Evolutionary conservation across 2,329 filamentous ascomycete genomes (phyloP), one percentile per base, ranked within the genome.

Genomic region (Gnomoniopsis sp.): DNA sequence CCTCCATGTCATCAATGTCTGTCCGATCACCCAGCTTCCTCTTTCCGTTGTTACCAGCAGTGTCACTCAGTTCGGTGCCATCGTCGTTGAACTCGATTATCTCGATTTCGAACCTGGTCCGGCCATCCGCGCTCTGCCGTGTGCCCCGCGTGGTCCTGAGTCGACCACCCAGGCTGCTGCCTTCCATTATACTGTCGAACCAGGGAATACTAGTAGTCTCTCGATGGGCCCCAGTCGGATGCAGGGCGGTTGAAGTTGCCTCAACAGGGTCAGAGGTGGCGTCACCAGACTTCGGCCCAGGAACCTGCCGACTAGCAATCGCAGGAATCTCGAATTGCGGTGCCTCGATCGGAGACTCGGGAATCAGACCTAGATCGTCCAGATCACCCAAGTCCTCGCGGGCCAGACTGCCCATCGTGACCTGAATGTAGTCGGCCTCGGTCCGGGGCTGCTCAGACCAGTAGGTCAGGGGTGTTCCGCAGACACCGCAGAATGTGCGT

Each of bases 401-500:
- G 41, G 84, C 70, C 55, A 97, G 77, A 65, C 88, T 93, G 6
- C 90, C 90, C n/a, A 96, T 77, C 0, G 91, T 89, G 58, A 96
- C 77, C 60, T 86, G 87, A 75, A 97, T 91, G 69, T 84, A 93
- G 8, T 92, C 86, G 14, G 88, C 88, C 70, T 95, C 90, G 53
- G 79, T 79, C 1, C 73, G 76, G 0, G 89, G 88, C 23, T 84
- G 74, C 71, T 96, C 92, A 49, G 86, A 88, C 91, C 91, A 96
- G 66, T 88, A 91, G 0, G 88, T 88, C 55, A 97, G 77, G 14
- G 90, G 89, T 0, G 92, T 96, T 54, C 93, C 93, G 71, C 93
- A 96, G 76, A 89, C 96, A 23, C 93, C 93, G 74, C 93, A 97
- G 73, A 97, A 97, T 65, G 91, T 84, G 52, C 90, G 86, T 70